Evolutionary conservation across 495 filamentous ascomycete species (phyloP).

Genomic region (Clohesyomyces aquaticus): DNA sequence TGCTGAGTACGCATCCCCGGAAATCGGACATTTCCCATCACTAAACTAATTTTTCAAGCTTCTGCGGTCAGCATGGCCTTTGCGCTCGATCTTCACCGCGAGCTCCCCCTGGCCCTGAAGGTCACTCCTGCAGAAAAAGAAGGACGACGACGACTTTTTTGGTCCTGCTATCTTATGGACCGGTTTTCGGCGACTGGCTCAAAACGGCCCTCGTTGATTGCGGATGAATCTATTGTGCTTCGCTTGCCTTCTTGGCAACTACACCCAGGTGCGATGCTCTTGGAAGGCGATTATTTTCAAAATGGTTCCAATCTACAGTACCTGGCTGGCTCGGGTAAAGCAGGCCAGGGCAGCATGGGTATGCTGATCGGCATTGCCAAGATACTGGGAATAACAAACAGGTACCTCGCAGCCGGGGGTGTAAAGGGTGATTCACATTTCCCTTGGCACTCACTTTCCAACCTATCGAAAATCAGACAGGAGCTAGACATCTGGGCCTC

Average conservation of each 20-base stretch:
- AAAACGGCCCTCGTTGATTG: conserved; percentile 73
- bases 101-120: conserved; percentile 62
- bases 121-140: conserved; percentile 68
- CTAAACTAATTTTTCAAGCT: conserved; percentile 51
- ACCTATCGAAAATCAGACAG: conserved; percentile 80
- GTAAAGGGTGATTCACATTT: conserved; percentile 88
- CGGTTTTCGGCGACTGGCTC: conserved; percentile 78
- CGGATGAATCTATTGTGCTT: conserved; percentile 72
- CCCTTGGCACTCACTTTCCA: conserved; percentile 84
- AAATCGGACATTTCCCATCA: conserved; percentile 27
- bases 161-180: conserved; percentile 83
- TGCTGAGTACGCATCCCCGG: conserved; percentile 61
- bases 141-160: conserved; percentile 74
- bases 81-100: conserved; percentile 73
- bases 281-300: conserved; percentile 77
- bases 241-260: conserved; percentile 71
- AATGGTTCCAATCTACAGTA: conserved; percentile 72
- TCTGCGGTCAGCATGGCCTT: conserved; percentile 80
- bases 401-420: conserved; percentile 80
- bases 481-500: conserved; percentile 84
- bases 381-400: conserved; percentile 79
- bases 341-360: conserved; percentile 68
- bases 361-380: conserved; percentile 82
- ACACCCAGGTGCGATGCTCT: conserved; percentile 56
- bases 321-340: conserved; percentile 65